Percentiles rank a stretch among this genome's conserved stretches.
Conservation (phyloP, 1,284 basidiomycete genomes). For the Tylopilus sp. region DNA sequence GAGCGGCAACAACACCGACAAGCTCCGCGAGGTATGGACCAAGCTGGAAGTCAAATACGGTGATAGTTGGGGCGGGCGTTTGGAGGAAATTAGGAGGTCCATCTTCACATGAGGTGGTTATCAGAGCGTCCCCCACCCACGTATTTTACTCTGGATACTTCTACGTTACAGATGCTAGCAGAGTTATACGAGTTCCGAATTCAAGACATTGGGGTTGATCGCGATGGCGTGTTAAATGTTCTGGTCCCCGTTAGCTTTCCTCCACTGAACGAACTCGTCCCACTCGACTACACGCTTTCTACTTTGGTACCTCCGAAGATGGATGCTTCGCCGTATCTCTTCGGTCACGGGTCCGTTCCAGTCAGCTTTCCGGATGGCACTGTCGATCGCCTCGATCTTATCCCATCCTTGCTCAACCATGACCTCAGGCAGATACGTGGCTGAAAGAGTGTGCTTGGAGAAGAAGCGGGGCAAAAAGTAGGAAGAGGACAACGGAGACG, state of each 20-base stretch:
- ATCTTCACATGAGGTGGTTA: constrained; percentile 28
- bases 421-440: constrained; percentile 95
- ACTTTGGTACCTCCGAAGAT: constrained; percentile 84
- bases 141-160: constrained; percentile 3
- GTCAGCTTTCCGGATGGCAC: constrained; percentile 90
- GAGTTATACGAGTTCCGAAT: constrained; percentile 6
- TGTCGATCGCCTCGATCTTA: constrained; percentile 84
- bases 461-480: constrained; percentile 51
- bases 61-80: constrained; percentile 46
- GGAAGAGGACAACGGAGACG: constrained; percentile 67
- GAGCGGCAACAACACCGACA: constrained; percentile 45
- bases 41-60: constrained; percentile 53
- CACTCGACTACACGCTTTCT: constrained; percentile 68
- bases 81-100: constrained; percentile 39
- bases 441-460: constrained; percentile 64
- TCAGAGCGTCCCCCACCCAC: background rate
- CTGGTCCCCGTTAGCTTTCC: constrained; percentile 44
- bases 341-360: constrained; percentile 83
- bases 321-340: constrained; percentile 73
- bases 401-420: constrained; percentile 92
- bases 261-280: constrained; percentile 78
- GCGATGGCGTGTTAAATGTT: constrained; percentile 20
- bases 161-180: constrained; percentile 8
- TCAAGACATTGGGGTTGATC: constrained; percentile 1
- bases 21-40: constrained; percentile 53